Conservation (phyloP, 106 monocot genomes). For the Triglochin maritima region DNA sequence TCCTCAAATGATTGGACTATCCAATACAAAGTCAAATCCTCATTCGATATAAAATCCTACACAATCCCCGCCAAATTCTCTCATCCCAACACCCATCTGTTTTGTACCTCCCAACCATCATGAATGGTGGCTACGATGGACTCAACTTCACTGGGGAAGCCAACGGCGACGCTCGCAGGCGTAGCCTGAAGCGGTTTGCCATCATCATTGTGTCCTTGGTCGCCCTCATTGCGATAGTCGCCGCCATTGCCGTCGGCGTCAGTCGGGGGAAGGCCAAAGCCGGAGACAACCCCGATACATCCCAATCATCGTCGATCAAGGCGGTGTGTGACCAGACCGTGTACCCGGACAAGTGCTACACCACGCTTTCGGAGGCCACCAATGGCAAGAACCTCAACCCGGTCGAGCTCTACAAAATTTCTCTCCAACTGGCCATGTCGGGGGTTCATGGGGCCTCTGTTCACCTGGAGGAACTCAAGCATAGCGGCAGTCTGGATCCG, state of each 20-base stretch:
- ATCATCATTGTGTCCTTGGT: constrained; percentile 6
- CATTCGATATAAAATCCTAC: background rate
- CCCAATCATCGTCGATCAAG: background rate
- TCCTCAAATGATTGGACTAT: no score
- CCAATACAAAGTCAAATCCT: no score
- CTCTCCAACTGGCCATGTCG: background rate
- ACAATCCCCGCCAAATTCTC: background rate
- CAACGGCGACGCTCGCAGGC: constrained; percentile 2
- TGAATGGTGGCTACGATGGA: background rate
- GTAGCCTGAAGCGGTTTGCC: constrained; percentile 2
- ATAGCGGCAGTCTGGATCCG: background rate
- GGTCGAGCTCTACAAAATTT: background rate
- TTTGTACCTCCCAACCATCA: background rate
- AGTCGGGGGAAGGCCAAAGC: background rate
- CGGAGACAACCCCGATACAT: background rate
- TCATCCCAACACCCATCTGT: background rate
- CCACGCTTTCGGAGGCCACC: background rate
- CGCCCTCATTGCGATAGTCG: constrained; percentile 3
- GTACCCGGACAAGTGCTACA: constrained; percentile 7
- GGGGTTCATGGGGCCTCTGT: background rate
- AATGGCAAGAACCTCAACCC: background rate
- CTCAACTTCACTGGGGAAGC: background rate
- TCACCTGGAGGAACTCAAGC: background rate
- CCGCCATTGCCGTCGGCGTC: constrained; percentile 5
- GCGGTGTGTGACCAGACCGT: background rate